Evolutionary conservation across 352 stramenopile species (phyloP), one percentile per base, ranked within the genome.

Genomic region (Phytophthora citrophthora): DNA sequence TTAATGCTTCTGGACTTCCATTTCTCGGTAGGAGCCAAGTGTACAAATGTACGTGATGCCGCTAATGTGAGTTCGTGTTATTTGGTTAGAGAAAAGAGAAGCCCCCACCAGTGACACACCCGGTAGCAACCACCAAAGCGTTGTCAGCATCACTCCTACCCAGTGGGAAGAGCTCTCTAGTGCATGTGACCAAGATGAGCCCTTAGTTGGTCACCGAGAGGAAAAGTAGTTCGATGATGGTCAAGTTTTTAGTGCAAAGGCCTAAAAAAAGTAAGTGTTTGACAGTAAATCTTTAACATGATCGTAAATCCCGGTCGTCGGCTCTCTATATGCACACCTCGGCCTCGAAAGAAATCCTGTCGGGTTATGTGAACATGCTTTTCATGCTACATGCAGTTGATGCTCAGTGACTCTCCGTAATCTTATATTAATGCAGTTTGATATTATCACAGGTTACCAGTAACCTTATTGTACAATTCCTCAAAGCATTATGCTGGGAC

Each of bases 131-230:
- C 27, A 11, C 27, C 39, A 59, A 54, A 36, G 48, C 23, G 54
- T 65, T 26, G 36, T 65, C 16, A 65, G 57, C 20, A 50, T 65
- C 16, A 60, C 57, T 13, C 57, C 47, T 41, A n/a, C 20, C 5
- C 57, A 65, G 15, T 65, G 57, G 57, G 57, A 54, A 34, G 48
- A 47, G 7, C 40, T 65, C 4, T 34, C 23, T 10, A 32, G 15
- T 41, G 48, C 29, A 8, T 59, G 47, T 36, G 48, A 38, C 3
- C 51, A 23, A 13, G 48, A 60, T 3, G 48, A 65, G 12, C 57
- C 48, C 9, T 46, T 65, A 12, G 39, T 65, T 49, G 57, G 57
- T 4, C 57, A 65, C 40, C 48, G 57, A 2, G 23, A 24, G 24
- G 36, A 59, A 49, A 32, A 11, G 29, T 32, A 32, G 29, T 20